Evolutionary conservation across 768 basidiomycete species (phyloP).

Genomic region (Pleurotus tuoliensis): DNA sequence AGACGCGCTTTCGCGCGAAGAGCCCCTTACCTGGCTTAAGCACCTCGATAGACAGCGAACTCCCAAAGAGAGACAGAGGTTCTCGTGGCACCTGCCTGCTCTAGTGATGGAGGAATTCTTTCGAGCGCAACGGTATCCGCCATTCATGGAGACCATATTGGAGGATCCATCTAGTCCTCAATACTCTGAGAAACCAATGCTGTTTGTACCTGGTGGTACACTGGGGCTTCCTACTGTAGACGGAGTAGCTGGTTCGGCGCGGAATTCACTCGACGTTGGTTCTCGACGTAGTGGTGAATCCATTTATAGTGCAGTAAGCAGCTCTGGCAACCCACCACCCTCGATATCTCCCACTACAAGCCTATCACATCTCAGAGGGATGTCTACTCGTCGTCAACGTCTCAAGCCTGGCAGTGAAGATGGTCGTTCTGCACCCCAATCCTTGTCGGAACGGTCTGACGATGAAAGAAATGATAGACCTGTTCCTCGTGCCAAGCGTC

Average conservation of each 20-base stretch:
- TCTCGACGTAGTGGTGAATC: slow-evolving; percentile 42
- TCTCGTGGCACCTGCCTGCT: slow-evolving; percentile 65
- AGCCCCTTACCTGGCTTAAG: slow-evolving; percentile 73
- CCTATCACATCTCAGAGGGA: slow-evolving; percentile 33
- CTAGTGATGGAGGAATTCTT: slow-evolving; percentile 65
- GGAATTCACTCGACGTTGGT: slow-evolving; percentile 41
- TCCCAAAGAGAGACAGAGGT: slow-evolving; percentile 25
- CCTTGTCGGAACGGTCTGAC: slow-evolving; percentile 37
- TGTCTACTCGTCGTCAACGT: slow-evolving; percentile 31
- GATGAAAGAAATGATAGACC: slow-evolving; percentile 10
- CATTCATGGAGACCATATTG: slow-evolving; percentile 40
- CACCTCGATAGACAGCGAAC: slow-evolving; percentile 49
- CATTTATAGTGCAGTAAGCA: slow-evolving; percentile 36
- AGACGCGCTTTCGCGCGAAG: slow-evolving; percentile 55
- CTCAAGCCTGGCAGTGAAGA: slow-evolving; percentile 42
- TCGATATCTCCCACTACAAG: slow-evolving; percentile 42
- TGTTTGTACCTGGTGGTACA: slow-evolving; percentile 17
- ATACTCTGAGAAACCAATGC: too few species aligned
- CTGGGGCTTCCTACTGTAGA: slow-evolving; percentile 52
- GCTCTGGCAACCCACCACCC: slow-evolving; percentile 15
- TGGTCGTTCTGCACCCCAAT: slow-evolving; percentile 33
- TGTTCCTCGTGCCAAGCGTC: slow-evolving; percentile 1
- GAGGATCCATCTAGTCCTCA: slow-evolving; percentile 27
- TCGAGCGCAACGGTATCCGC: slow-evolving; percentile 33
- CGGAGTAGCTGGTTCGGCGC: slow-evolving; percentile 35